A percentile compares a stretch with the other conserved stretches of the same genome.
Evolutionary conservation across 371 early-diverging fungal genomes (phyloP).

Genomic region (Mortierella sp.): DNA sequence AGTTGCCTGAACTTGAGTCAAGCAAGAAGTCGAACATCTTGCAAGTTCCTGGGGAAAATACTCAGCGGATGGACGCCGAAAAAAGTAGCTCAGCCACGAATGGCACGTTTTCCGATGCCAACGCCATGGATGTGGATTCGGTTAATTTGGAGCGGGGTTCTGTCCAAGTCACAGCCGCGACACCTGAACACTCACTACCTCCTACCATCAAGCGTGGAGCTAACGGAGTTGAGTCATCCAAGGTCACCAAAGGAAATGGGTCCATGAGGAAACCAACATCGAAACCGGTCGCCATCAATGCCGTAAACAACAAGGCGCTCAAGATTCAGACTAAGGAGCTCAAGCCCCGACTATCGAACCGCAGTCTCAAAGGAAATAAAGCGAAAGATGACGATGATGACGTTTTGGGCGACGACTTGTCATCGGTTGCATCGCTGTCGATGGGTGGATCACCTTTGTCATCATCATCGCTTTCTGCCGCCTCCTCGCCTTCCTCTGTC

Average conservation of each 20-base stretch:
- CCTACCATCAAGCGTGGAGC: neutral
- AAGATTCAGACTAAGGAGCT: slow-evolving; percentile 38
- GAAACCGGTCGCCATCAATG: neutral
- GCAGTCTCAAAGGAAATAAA: slow-evolving; percentile 17
- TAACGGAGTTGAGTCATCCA: neutral
- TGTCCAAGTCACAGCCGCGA: neutral
- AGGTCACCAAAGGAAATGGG: slow-evolving; percentile 14
- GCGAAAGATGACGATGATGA: slow-evolving; percentile 35
- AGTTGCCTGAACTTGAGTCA: neutral
- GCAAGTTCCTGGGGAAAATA: neutral
- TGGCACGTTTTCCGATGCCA: neutral
- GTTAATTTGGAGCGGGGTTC: neutral
- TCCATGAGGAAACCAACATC: neutral
- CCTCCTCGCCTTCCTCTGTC: slow-evolving; percentile 42
- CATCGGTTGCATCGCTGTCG: slow-evolving; percentile 37
- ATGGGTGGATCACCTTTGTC: slow-evolving; percentile 35
- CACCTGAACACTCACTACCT: neutral
- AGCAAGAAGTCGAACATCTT: neutral
- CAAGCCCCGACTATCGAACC: slow-evolving; percentile 21
- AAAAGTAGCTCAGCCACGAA: slow-evolving; percentile 5
- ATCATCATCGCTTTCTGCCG: slow-evolving; percentile 37
- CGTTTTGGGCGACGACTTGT: slow-evolving; percentile 41
- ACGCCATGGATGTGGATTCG: slow-evolving; percentile 7
- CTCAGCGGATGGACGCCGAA: neutral
- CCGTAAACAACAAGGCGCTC: neutral